phyloP scores from a whole-genome alignment of 495 filamentous ascomycete genomes.

The Antarctomyces pellizariae region DNA sequence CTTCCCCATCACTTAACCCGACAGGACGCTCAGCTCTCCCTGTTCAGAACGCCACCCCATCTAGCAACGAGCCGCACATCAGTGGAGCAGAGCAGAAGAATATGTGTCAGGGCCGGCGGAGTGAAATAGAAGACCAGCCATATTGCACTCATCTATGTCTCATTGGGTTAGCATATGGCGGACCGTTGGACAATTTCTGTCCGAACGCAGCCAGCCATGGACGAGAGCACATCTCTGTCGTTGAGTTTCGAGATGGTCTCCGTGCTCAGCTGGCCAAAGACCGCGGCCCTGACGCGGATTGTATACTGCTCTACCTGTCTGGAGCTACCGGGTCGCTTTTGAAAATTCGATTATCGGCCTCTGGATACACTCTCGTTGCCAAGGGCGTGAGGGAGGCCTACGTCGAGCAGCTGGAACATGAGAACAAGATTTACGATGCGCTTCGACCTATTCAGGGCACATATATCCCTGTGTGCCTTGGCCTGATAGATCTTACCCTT shows the following conservation, averaged over 20 bases:
- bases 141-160: conserved; percentile 3
- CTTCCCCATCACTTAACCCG: neutral
- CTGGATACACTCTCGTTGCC: conserved; percentile 19
- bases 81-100: too few species aligned
- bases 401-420: conserved; percentile 10
- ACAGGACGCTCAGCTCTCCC: too few species aligned
- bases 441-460: conserved; percentile 14
- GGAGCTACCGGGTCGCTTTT: conserved; percentile 14
- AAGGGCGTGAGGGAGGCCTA: conserved; percentile 14
- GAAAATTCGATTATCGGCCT: conserved; percentile 15
- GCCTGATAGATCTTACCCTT: conserved; percentile 10
- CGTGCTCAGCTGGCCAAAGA: conserved; percentile 1
- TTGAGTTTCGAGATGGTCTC: neutral
- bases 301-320: conserved; percentile 13
- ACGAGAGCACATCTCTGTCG: conserved; percentile 1
- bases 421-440: conserved; percentile 15
- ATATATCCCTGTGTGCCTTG: conserved; percentile 12
- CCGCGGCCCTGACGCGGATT: conserved; percentile 7
- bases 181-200: conserved; percentile 12
- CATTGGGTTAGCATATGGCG: conserved; percentile 3
- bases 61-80: too few species aligned
- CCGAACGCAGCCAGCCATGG: conserved; percentile 13
- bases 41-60: too few species aligned
- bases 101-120: too few species aligned
- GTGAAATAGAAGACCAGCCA: neutral